Evolutionary conservation across 2,329 filamentous ascomycete species (phyloP).

Genomic region (Didymellaceae sp.): DNA sequence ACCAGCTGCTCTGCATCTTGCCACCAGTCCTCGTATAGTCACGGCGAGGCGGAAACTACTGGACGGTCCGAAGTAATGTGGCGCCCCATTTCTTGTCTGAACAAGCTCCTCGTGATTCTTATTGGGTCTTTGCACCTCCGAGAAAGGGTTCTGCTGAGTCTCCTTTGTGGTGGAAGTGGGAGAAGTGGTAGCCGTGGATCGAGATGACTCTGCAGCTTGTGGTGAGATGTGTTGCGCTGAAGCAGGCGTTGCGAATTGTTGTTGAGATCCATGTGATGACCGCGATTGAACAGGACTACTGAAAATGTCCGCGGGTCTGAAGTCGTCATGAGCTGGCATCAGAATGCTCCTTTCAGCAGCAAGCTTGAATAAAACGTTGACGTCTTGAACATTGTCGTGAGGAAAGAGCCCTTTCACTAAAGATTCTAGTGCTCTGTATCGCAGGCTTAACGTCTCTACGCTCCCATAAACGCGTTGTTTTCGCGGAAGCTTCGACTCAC

Average conservation of each 20-base stretch:
- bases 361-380: slow-evolving; percentile 50
- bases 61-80: slow-evolving; percentile 40
- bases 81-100: slow-evolving; percentile 25
- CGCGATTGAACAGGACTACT: slow-evolving; percentile 11
- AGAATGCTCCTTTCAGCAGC: slow-evolving; percentile 48
- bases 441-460: slow-evolving; percentile 53
- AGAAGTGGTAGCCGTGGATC: slow-evolving; percentile 16
- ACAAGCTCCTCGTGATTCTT: slow-evolving; percentile 26
- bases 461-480: slow-evolving; percentile 56
- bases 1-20: slow-evolving; percentile 29
- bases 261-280: slow-evolving; percentile 9
- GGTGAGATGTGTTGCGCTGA: slow-evolving; percentile 8
- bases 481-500: slow-evolving; percentile 53
- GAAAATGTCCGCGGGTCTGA: slow-evolving; percentile 38
- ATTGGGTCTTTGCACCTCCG: slow-evolving; percentile 19
- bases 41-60: slow-evolving; percentile 35
- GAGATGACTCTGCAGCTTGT: slow-evolving; percentile 12
- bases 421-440: slow-evolving; percentile 53
- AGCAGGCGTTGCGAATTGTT: slow-evolving; percentile 10
- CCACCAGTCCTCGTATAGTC: slow-evolving; percentile 28
- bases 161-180: slow-evolving; percentile 17
- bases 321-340: slow-evolving; percentile 45
- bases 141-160: slow-evolving; percentile 24
- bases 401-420: slow-evolving; percentile 53
- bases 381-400: slow-evolving; percentile 47